These are phyloP conservation scores for Phytophthora pistaciae DNA, from an alignment of 352 stramenopile species.

Conservation along the genomic window DNA sequence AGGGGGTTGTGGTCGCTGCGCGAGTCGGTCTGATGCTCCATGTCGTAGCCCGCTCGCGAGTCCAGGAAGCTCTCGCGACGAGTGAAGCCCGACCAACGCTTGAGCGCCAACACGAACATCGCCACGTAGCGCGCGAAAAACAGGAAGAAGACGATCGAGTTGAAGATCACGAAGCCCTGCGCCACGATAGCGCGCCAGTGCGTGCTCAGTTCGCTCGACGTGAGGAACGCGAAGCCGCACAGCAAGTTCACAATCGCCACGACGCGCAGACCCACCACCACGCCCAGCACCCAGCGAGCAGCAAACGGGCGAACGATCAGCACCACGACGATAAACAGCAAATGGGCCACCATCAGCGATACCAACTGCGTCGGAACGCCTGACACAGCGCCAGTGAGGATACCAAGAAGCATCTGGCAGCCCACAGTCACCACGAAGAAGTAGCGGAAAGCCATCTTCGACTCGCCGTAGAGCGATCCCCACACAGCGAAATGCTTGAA, in stretches of 20 bases:
- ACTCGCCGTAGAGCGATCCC: slow-evolving; percentile 69
- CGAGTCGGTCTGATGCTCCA: slow-evolving; percentile 24
- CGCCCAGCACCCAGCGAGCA: slow-evolving; percentile 39
- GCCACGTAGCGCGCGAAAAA: slow-evolving; percentile 69
- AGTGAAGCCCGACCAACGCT: slow-evolving; percentile 55
- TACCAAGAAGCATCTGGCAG: slow-evolving; percentile 60
- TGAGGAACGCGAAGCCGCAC: slow-evolving; percentile 65
- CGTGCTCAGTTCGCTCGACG: slow-evolving; percentile 49
- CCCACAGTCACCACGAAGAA: slow-evolving; percentile 66
- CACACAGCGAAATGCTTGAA: slow-evolving; percentile 62
- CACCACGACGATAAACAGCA: slow-evolving; percentile 58
- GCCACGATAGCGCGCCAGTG: slow-evolving; percentile 48
- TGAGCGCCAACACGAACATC: slow-evolving; percentile 61
- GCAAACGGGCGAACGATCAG: slow-evolving; percentile 64
- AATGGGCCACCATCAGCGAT: slow-evolving; percentile 55
- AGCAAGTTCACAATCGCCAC: slow-evolving; percentile 65
- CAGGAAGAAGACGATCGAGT: slow-evolving; percentile 62
- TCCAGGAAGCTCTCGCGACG: slow-evolving; percentile 35
- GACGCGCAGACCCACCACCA: slow-evolving; percentile 49
- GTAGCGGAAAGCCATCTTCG: slow-evolving; percentile 60
- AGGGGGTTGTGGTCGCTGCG: slow-evolving; percentile 22
- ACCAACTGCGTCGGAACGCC: slow-evolving; percentile 61
- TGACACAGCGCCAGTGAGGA: slow-evolving; percentile 58
- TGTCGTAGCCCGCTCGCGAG: slow-evolving; percentile 30
- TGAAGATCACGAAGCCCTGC: slow-evolving; percentile 65